Conservation (phyloP, 345 rosid genomes). For the Eucalyptus lansdowneana region DNA sequence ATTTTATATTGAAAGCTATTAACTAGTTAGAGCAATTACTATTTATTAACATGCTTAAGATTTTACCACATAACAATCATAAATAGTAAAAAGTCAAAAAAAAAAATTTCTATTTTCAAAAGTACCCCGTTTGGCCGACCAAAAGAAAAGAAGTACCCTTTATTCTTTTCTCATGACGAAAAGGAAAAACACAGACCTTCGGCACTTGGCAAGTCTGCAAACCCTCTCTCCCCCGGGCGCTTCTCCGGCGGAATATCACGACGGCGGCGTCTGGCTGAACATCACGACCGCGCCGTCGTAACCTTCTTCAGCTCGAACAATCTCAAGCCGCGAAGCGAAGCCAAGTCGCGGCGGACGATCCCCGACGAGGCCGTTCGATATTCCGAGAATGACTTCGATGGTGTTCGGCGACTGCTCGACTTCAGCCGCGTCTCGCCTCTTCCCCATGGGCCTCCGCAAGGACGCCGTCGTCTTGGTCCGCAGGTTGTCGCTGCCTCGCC, state of each 20-base stretch:
- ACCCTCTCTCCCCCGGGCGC: not conserved
- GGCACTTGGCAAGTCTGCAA: not conserved
- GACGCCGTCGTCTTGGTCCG: not conserved
- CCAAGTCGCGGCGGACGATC: not conserved
- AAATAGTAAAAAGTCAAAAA: not conserved
- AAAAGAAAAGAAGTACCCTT: not conserved
- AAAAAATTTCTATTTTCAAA: not conserved
- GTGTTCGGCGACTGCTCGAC: not conserved
- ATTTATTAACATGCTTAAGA: not conserved
- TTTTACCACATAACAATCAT: not conserved
- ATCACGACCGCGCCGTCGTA: not conserved
- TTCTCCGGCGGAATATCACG: not conserved
- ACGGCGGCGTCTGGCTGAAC: not conserved
- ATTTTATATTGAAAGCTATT: not conserved
- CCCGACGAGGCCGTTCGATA: not conserved
- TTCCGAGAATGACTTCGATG: not conserved
- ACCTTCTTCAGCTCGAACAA: not conserved
- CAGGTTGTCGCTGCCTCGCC: not conserved
- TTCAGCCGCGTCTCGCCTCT: constrained; percentile 5
- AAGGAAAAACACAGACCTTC: not conserved
- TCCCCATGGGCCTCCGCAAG: constrained; percentile 23
- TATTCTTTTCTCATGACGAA: not conserved
- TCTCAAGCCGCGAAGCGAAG: not conserved
- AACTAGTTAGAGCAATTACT: not conserved
- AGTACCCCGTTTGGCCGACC: not conserved